Evolutionary conservation across 768 basidiomycete species (phyloP).

Genomic region (Kwoniella botswanensis): DNA sequence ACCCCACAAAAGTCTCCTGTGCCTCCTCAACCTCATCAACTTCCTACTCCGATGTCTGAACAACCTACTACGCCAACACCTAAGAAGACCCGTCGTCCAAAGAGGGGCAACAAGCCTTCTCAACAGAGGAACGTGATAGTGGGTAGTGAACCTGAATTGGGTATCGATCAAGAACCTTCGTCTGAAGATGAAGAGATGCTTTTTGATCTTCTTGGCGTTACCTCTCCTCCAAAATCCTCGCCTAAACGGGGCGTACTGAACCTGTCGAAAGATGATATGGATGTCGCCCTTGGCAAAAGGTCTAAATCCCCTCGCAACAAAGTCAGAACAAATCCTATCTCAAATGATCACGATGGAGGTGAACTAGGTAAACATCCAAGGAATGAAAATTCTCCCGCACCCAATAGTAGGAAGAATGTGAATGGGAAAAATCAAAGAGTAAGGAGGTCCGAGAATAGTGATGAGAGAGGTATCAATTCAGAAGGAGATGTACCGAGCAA

Average conservation of each 20-base stretch:
- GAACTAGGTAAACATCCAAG: neutral
- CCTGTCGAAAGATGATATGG: conserved; percentile 25
- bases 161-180: conserved; percentile 9
- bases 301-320: conserved; percentile 1
- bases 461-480: conserved; percentile 2
- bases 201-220: conserved; percentile 25
- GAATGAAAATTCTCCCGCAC: conserved; percentile 6
- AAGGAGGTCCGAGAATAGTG: neutral
- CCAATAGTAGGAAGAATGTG: conserved; percentile 1
- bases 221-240: conserved; percentile 8
- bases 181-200: conserved; percentile 31
- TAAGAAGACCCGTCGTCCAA: conserved; percentile 11
- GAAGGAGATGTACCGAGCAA: conserved; percentile 8
- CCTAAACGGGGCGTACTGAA: conserved; percentile 14
- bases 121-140: conserved; percentile 7
- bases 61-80: conserved; percentile 30
- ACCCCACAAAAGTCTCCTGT: neutral
- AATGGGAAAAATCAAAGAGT: neutral
- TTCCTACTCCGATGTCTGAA: conserved; percentile 6
- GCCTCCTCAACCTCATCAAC: conserved; percentile 1
- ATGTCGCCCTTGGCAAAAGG: conserved; percentile 17
- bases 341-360: neutral
- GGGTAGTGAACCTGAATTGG: conserved; percentile 2
- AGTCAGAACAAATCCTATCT: neutral
- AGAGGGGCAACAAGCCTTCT: conserved; percentile 16